These are phyloP conservation scores for Brassica nigra DNA, from an alignment of 345 rosid genomes.

Conservation along the genomic window DNA sequence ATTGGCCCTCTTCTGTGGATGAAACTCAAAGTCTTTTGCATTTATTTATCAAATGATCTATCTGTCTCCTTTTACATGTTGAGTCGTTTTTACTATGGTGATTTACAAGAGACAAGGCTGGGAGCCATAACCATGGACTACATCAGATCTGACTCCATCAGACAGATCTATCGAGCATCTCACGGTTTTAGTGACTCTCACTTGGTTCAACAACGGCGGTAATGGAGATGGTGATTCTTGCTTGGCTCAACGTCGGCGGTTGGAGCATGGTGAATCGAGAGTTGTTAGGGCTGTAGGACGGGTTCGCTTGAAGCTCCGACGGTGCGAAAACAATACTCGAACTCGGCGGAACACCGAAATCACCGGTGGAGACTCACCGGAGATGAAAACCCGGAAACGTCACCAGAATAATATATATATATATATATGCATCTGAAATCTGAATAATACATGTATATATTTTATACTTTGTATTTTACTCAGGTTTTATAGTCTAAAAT, in stretches of 20 bases:
- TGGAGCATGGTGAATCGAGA: background rate
- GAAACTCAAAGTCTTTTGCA: no score
- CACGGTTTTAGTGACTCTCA: background rate
- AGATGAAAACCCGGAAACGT: background rate
- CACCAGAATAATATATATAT: background rate
- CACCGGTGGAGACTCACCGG: background rate
- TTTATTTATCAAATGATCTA: no score
- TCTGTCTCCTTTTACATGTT: no score
- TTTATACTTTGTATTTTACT: no score
- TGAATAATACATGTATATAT: background rate
- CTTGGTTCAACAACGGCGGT: background rate
- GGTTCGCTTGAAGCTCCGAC: background rate
- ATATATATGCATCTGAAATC: no score
- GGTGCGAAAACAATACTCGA: background rate
- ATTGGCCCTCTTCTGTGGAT: no score
- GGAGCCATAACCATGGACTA: background rate
- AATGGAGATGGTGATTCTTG: background rate
- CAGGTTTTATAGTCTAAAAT: background rate
- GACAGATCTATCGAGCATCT: background rate
- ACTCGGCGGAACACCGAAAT: background rate
- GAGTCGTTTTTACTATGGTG: no score
- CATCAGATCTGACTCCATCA: background rate
- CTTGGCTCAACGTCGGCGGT: background rate
- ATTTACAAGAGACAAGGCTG: no score
- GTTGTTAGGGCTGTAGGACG: background rate